phyloP scores from a whole-genome alignment of 352 stramenopile species.

The Phytophthora meadii region DNA sequence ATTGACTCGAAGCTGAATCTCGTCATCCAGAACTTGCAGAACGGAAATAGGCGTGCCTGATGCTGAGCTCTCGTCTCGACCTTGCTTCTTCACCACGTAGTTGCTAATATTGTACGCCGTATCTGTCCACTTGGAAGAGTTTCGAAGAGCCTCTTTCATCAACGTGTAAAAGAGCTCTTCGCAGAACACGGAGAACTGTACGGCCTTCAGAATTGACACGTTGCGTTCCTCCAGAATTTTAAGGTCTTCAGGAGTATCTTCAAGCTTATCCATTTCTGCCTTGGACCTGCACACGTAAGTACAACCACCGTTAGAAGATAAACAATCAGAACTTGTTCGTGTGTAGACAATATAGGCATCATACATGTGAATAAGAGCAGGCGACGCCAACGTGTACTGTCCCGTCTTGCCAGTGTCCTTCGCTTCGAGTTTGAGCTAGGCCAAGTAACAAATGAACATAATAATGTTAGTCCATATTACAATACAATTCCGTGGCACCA shows the following conservation, averaged over 20 bases:
- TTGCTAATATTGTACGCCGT: slow-evolving; percentile 72
- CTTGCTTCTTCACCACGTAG: slow-evolving; percentile 58
- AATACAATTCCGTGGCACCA: not conserved
- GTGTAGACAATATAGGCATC: slow-evolving; percentile 1
- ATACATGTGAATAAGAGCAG: slow-evolving; percentile 54
- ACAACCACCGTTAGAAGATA: no score
- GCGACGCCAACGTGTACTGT: slow-evolving; percentile 54
- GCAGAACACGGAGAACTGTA: slow-evolving; percentile 89
- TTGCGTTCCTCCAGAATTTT: slow-evolving; percentile 77
- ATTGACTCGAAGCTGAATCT: slow-evolving; percentile 80
- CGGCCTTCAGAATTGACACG: slow-evolving; percentile 68
- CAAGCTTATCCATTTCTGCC: slow-evolving; percentile 57
- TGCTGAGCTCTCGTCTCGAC: slow-evolving; percentile 34
- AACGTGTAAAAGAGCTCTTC: slow-evolving; percentile 87
- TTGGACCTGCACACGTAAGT: slow-evolving; percentile 46
- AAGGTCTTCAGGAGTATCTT: slow-evolving; percentile 69
- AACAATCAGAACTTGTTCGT: not conserved
- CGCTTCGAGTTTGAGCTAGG: slow-evolving; percentile 48
- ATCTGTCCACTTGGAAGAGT: slow-evolving; percentile 71
- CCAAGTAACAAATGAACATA: slow-evolving; percentile 1
- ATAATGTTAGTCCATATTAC: slow-evolving; percentile 4
- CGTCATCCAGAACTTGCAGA: slow-evolving; percentile 82
- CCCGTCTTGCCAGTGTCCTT: slow-evolving; percentile 42
- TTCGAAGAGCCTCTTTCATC: slow-evolving; percentile 83
- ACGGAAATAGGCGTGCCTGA: slow-evolving; percentile 61